A percentile compares a stretch with the other conserved stretches of the same genome.
Conservation (phyloP, 768 basidiomycete genomes). For the Lentinula edodes region DNA sequence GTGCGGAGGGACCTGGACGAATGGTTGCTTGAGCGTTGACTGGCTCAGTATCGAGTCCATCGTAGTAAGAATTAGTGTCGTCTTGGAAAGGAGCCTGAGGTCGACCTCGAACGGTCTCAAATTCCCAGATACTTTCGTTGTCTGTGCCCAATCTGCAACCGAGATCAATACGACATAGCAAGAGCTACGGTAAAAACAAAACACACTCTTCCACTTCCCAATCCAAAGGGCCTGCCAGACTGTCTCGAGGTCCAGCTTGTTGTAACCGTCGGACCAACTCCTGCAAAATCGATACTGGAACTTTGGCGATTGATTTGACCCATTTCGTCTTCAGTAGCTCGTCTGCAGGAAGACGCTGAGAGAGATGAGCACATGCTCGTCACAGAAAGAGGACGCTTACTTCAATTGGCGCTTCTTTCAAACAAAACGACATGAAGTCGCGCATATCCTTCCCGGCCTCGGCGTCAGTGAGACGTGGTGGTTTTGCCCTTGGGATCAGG, state of each 20-base stretch:
- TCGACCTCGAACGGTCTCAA: conserved; percentile 60
- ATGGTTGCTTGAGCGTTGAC: conserved; percentile 36
- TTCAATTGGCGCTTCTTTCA: conserved; percentile 76
- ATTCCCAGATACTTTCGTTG: conserved; percentile 60
- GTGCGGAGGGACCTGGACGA: conserved; percentile 40
- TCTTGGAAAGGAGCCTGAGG: conserved; percentile 23
- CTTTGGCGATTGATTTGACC: conserved; percentile 75
- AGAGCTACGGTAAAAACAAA: neutral
- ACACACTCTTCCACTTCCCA: conserved; percentile 66
- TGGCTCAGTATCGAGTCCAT: conserved; percentile 16
- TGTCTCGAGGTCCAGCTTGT: conserved; percentile 69
- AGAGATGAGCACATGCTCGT: neutral
- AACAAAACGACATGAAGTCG: conserved; percentile 80
- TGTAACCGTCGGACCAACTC: conserved; percentile 81
- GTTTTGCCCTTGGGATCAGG: conserved; percentile 79
- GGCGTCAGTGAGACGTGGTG: conserved; percentile 71
- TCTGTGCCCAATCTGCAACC: conserved; percentile 15
- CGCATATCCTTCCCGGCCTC: conserved; percentile 83
- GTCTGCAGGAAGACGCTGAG: conserved; percentile 82
- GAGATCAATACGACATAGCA: neutral
- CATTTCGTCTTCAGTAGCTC: conserved; percentile 85
- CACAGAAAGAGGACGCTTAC: conserved; percentile 33
- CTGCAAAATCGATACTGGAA: conserved; percentile 60
- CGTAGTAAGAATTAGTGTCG: conserved; percentile 9
- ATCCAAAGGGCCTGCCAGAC: conserved; percentile 63